A percentile compares a stretch with the other conserved stretches of the same genome.
These are phyloP conservation scores for Teunomyces funiuensis DNA, from an alignment of 805 yeast genomes.

Conservation along the genomic window DNA sequence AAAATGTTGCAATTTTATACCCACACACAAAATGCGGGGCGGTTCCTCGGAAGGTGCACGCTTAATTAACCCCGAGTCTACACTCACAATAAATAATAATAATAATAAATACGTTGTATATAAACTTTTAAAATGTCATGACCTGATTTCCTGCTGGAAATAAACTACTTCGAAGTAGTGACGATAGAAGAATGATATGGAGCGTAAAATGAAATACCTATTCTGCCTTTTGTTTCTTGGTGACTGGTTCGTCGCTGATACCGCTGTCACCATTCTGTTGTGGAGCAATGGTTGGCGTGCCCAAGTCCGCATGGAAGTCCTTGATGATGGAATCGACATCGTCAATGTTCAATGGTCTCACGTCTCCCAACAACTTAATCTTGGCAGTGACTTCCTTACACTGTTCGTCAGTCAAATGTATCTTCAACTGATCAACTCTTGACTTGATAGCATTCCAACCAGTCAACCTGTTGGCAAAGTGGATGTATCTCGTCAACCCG, in stretches of 20 bases:
- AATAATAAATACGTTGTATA: not conserved
- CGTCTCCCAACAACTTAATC: conserved; percentile 58
- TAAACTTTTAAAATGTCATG: not conserved
- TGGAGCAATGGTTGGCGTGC: conserved; percentile 29
- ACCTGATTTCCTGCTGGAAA: not conserved
- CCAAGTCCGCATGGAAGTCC: conserved; percentile 48
- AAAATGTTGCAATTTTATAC: too few relatives aligned
- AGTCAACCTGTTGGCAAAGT: conserved; percentile 59
- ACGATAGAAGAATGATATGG: not conserved
- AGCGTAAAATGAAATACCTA: not conserved
- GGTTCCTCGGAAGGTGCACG: too few relatives aligned
- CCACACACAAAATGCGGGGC: too few relatives aligned
- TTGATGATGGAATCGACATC: conserved; percentile 62
- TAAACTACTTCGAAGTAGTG: not conserved
- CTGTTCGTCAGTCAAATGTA: conserved; percentile 56
- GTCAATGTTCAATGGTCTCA: conserved; percentile 57
- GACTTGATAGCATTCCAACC: conserved; percentile 66
- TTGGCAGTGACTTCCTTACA: conserved; percentile 55
- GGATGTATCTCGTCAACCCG: conserved; percentile 61
- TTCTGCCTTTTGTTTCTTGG: conserved; percentile 39
- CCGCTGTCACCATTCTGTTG: conserved; percentile 21
- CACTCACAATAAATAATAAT: too few relatives aligned
- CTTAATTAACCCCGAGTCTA: too few relatives aligned
- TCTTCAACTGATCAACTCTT: conserved; percentile 59
- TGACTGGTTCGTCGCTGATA: conserved; percentile 31